phyloP scores from a whole-genome alignment of 1,284 basidiomycete genomes.

The Trichosporon sp. region DNA sequence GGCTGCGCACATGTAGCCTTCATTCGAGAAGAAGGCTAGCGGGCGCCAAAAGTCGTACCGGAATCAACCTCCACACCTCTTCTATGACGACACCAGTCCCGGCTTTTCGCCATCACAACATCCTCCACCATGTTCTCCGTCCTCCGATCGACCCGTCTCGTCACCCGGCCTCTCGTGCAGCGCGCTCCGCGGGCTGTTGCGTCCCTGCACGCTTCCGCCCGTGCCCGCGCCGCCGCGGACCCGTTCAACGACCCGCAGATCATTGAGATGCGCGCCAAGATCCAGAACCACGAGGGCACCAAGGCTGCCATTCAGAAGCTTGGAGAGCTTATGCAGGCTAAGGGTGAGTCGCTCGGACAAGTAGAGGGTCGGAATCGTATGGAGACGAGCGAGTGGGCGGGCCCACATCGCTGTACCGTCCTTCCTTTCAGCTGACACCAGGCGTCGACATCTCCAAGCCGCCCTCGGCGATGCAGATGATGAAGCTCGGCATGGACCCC shows the following conservation, averaged over 20 bases:
- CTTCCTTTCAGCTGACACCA: constrained; percentile 24
- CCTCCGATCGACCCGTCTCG: constrained; percentile 17
- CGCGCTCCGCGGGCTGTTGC: constrained; percentile 16
- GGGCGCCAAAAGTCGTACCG: too few species aligned
- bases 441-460: constrained; percentile 45
- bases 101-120: constrained; percentile 16
- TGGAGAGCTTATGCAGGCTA: constrained; percentile 44
- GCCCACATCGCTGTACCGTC: too few species aligned
- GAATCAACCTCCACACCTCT: not conserved
- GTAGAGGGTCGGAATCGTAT: too few species aligned
- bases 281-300: constrained; percentile 44
- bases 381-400: too few species aligned
- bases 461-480: constrained; percentile 44
- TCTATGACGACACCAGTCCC: not conserved
- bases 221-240: constrained; percentile 34
- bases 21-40: too few species aligned
- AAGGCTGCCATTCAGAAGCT: constrained; percentile 43
- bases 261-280: constrained; percentile 43
- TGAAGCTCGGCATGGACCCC: constrained; percentile 48
- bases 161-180: not conserved
- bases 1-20: too few species aligned
- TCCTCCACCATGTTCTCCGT: constrained; percentile 21
- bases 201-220: constrained; percentile 31
- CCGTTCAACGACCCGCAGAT: constrained; percentile 43
- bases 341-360: constrained; percentile 38